phyloP scores from a whole-genome alignment of 495 filamentous ascomycete species.

The Xylaria castorea region DNA sequence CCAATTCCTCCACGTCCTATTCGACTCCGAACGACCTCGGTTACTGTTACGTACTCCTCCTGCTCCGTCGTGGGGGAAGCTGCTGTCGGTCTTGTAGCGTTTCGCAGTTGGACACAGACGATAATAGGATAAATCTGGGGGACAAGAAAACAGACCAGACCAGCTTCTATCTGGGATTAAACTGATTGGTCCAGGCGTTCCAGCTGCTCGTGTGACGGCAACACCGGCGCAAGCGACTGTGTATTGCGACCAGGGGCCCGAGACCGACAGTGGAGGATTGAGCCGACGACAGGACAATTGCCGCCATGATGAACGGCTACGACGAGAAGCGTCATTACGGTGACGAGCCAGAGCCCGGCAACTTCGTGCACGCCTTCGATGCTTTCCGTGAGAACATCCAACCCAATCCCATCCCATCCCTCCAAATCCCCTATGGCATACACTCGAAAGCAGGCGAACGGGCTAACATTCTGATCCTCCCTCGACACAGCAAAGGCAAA shows the following conservation, averaged over 20 bases:
- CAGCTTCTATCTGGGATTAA: neutral
- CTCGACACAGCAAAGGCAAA: constrained; percentile 87
- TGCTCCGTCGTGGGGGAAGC: neutral
- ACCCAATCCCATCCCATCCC: neutral
- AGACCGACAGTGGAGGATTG: constrained; percentile 6
- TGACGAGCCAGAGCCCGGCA: constrained; percentile 71
- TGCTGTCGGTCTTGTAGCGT: neutral
- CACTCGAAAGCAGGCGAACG: neutral
- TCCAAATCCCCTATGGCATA: constrained; percentile 5
- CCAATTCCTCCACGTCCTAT: neutral
- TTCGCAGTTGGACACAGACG: neutral
- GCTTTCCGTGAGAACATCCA: constrained; percentile 76
- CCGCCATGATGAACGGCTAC: constrained; percentile 61
- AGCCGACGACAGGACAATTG: neutral
- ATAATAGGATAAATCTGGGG: neutral
- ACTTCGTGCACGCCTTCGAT: constrained; percentile 86
- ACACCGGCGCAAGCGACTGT: constrained; percentile 7
- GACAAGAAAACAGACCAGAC: neutral
- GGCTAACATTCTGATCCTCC: constrained; percentile 37
- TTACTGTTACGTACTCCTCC: constrained; percentile 7
- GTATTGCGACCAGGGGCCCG: constrained; percentile 1
- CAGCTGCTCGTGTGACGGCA: constrained; percentile 9
- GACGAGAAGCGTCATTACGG: constrained; percentile 73
- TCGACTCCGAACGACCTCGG: neutral
- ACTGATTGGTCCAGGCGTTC: neutral